Base-by-base conservation (phyloP, 2,329 filamentous ascomycete species). In the Fusarium hainanense region DNA sequence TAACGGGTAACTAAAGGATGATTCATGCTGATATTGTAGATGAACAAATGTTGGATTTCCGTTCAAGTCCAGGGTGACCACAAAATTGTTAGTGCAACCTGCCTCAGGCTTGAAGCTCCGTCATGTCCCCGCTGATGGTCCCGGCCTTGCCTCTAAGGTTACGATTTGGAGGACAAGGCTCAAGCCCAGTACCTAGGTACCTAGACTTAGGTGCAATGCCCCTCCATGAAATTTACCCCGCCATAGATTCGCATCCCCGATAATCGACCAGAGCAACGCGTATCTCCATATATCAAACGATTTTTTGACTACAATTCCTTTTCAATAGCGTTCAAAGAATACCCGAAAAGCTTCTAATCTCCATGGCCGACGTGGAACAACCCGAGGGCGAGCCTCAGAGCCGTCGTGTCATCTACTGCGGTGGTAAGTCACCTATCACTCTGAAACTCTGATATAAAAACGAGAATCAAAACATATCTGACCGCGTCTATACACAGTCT, bases 351-450 rank as follows among this genome's bases (percentile, higher is more conserved):
- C 32, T 59, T 64, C 44, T 58, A 37, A 55, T 44, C 73, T 49
- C 70, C 69, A 89, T 89, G 87, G 85, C 86, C 74, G 87, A 89
- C 72, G 79, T 80, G 57, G 85, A 87, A 70, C 80, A 84, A 59
- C 67, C 80, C 66, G 85, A 85, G 55, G 79, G 78, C 57, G 85
- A 86, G 78, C 82, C 82, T 44, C 85, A 87, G 74, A 78, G 82
- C 72, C 82, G 86, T 69, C 80, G 83, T 74, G 84, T 89, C 55
- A 76, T 81, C 52, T 89, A 89, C 79, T 89, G 87, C 72, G 86
- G 85, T 71, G 87, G 87, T 89, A 85, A 77, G 86, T 80, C 46
- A 58, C 28, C 20, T 54, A 44, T 58, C 42, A n/a, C 10, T 11
- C 20, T 16, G 41, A 51, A 23, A 37, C 13, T 23, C 46, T 28